These are phyloP conservation scores for Microsporum ferrugineum DNA, from an alignment of 2,329 filamentous ascomycete species.

Conservation along the genomic window DNA sequence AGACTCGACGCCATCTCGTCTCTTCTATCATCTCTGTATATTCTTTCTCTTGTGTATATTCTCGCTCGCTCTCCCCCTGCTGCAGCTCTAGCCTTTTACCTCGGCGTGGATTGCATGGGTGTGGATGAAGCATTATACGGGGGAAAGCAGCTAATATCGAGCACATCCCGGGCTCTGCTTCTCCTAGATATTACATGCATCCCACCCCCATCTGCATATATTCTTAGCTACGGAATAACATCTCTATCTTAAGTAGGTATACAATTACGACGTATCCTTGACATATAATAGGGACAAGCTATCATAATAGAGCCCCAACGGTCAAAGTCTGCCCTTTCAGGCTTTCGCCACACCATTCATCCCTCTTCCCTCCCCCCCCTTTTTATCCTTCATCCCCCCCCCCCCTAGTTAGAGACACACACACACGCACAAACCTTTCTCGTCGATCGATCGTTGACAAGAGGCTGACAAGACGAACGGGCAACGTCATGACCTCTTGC, in stretches of 20 bases:
- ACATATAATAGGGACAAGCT: background rate
- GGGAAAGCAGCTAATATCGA: background rate
- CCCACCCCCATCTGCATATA: no score
- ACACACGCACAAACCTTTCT: background rate
- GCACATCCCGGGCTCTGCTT: background rate
- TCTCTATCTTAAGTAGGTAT: background rate
- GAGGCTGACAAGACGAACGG: background rate
- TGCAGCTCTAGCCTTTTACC: background rate
- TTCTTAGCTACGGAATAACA: no score
- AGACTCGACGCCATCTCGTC: background rate
- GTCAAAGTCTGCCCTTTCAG: background rate
- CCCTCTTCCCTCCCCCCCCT: background rate
- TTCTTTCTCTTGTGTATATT: background rate
- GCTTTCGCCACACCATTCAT: background rate
- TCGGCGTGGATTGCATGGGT: background rate
- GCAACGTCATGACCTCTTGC: background rate
- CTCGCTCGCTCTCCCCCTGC: background rate
- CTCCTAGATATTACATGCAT: background rate
- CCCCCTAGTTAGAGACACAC: background rate
- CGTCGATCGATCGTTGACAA: background rate
- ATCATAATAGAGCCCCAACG: constrained; percentile 2
- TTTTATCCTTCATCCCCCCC: background rate
- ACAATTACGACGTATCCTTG: background rate
- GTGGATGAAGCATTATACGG: background rate
- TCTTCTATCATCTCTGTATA: background rate